Percentiles rank a stretch among this genome's conserved stretches.
phyloP scores from a whole-genome alignment of 345 rosid species.

The Hypericum perforatum region DNA sequence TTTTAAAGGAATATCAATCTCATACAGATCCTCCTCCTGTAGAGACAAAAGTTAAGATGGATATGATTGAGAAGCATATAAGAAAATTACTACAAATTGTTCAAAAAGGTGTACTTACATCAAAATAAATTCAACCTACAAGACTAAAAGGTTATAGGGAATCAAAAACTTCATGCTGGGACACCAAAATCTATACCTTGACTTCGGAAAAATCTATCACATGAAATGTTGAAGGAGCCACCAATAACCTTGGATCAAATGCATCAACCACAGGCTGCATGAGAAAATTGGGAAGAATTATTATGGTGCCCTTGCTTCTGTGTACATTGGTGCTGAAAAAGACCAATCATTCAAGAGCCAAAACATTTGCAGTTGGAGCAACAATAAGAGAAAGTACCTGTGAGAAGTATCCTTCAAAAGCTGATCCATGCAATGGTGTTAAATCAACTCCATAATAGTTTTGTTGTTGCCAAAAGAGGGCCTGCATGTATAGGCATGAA shows the following conservation, averaged over 20 bases:
- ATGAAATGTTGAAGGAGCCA: constrained; percentile 63
- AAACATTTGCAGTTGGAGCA: background rate
- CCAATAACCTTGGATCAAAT: constrained; percentile 93
- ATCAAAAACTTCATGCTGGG: background rate
- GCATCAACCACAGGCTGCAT: constrained; percentile 97
- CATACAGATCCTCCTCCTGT: constrained; percentile 89
- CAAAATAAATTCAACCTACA: too few species aligned
- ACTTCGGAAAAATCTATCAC: constrained; percentile 58
- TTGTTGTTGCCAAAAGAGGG: constrained; percentile 96
- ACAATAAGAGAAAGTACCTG: constrained; percentile 43
- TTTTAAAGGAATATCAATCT: constrained; percentile 80
- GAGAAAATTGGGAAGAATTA: constrained; percentile 4
- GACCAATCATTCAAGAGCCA: background rate
- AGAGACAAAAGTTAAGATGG: constrained; percentile 9
- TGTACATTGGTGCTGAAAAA: background rate
- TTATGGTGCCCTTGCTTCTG: background rate
- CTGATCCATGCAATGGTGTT: constrained; percentile 69
- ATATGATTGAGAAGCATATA: constrained; percentile 8
- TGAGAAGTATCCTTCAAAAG: constrained; percentile 88
- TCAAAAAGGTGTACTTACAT: background rate
- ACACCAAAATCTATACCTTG: constrained; percentile 40
- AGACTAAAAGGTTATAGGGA: too few species aligned
- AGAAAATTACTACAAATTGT: background rate
- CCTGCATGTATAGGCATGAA: constrained; percentile 30
- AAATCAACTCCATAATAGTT: constrained; percentile 86